Evolutionary conservation across 352 stramenopile genomes (phyloP), one percentile per base, ranked within the genome.

Genomic region (Thalassiosira ordinaria): DNA sequence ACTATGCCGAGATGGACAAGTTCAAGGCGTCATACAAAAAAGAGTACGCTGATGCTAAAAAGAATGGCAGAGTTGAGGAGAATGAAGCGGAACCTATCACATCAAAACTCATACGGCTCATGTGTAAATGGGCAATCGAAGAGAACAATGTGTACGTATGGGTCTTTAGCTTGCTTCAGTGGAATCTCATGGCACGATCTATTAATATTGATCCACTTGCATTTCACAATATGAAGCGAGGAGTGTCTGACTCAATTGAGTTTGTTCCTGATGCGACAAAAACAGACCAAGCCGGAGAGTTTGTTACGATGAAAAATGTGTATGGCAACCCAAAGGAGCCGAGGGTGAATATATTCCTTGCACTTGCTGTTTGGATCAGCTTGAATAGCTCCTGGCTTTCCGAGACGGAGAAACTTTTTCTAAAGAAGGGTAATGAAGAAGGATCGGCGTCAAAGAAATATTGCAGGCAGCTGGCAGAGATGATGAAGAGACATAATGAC

Each of bases 111-210:
- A 62, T 31, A n/a, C 1, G 1, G 18, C 18, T 56, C 1, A 65
- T 74, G 27, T 74, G 33, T n/a, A 67, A 66, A 37, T 74, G 64
- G 49, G 47, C 64, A 4, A 20, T 74, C 3, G 29, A 66, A 52
- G 64, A 74, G 39, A 46, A 22, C 2, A 74, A 74, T 64, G 52
- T 74, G 14, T 74, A 53, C 24, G 4, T 67, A 11, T 74, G 64
- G 64, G 27, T 31, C 35, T 74, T 74, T 65, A 26, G 6, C 3
- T 41, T 74, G 29, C 33, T 63, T 0, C 49, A 44, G 33, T 63
- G 64, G 64, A 61, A 71, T 64, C 51, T 62, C 27, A 74, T 66
- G 47, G 18, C 47, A 33, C 16, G 60, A 16, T 69, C 60, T 5
- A 69, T 69, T n/a, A 63, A 69, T 59, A 37, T 74, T 27, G 46